Base-by-base conservation (phyloP, 192 early-diverging fungal genomes). In the Entomortierella beljakovae region DNA sequence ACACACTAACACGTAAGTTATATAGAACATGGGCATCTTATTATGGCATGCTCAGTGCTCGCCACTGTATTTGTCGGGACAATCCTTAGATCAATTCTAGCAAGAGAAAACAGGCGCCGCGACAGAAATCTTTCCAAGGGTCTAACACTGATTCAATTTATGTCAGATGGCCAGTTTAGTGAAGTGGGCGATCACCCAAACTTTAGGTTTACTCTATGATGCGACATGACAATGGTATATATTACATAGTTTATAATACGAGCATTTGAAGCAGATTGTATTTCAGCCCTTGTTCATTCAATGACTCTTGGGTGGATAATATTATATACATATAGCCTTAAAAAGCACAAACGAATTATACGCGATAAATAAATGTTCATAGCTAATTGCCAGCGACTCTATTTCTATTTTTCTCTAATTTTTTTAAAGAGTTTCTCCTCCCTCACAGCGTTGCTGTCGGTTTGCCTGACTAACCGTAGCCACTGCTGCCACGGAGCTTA, bases 31-130 rank as follows among this genome's bases (percentile, higher is more conserved):
- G 68, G 68, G 10, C 68, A 70, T 18, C 42, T 63, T 18, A 28
- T 63, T 31, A 71, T 71, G 69, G 61, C 60, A 13, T 20, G 25
- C 64, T 67, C 26, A 20, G 59, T 63, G 13, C 43, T 65, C 2
- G 70, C 71, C 16, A 42, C 83, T n/a, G 2, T 56, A 35, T 9
- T 51, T 4, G 25, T 84, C 13, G 50, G 83, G 15, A 35, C 18
- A 31, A 50, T 72, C 2, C 61, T 84, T 22, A 43, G 8, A 18
- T 8, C n/a, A n/a, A n/a, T n/a, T n/a, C n/a, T n/a, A n/a, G 43
- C 53, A 32, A 52, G 76, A 11, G 83, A 82, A 31, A 84, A 84
- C 53, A 32, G 56, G 8, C 13, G 61, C 2, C 48, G 75, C 15
- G 81, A 83, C 28, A 42, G 43, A 8, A 64, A 50, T 29, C 29